A percentile compares a stretch with the other conserved stretches of the same genome.
phyloP scores from a whole-genome alignment of 148 eudicot species.

The Spergularia marina region DNA sequence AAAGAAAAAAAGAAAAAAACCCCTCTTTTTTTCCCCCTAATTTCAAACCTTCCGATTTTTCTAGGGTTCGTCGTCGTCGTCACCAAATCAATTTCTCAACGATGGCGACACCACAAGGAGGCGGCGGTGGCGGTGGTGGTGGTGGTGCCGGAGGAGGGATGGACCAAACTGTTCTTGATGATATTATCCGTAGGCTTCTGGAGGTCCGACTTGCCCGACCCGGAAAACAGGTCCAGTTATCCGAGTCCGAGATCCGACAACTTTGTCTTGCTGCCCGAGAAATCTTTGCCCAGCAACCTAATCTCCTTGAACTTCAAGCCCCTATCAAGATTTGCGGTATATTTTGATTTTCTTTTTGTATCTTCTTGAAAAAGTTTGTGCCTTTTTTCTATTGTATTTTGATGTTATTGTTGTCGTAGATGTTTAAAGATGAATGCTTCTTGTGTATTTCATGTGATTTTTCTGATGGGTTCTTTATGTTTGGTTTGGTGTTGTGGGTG shows the following conservation, averaged over 20 bases:
- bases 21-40: conserved; percentile 5
- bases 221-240: conserved; percentile 77
- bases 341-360: neutral
- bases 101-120: conserved; percentile 43
- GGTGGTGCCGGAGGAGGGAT: conserved; percentile 27
- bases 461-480: too few relatives aligned
- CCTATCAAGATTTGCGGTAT: conserved; percentile 95
- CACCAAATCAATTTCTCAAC: neutral
- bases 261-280: conserved; percentile 79
- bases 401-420: neutral
- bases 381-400: neutral
- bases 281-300: conserved; percentile 75
- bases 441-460: too few relatives aligned
- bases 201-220: conserved; percentile 86
- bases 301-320: conserved; percentile 86
- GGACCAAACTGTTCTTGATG: conserved; percentile 63
- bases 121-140: conserved; percentile 3
- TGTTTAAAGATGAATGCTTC: too few relatives aligned
- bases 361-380: neutral
- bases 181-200: conserved; percentile 68
- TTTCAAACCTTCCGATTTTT: conserved; percentile 2
- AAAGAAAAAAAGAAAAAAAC: neutral
- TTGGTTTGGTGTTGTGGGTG: too few relatives aligned
- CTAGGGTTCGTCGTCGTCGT: conserved; percentile 23
- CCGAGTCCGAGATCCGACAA: conserved; percentile 90